These are phyloP conservation scores for Stephania yunnanensis DNA, from an alignment of 164 flowering plant species.

Conservation along the genomic window DNA sequence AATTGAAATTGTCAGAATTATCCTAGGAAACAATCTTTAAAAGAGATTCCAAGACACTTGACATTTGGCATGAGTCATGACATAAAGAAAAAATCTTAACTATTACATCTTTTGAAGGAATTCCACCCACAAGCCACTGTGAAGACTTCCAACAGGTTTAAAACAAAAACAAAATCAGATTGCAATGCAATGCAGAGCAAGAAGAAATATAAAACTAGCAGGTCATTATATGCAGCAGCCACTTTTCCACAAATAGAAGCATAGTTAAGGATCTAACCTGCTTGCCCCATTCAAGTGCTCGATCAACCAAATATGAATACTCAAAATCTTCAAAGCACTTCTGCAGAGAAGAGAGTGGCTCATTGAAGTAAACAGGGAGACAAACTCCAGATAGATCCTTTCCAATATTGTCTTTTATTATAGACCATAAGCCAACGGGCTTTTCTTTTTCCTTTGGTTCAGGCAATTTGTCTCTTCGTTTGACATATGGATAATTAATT, in stretches of 20 bases:
- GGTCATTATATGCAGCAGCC: constrained; percentile 28
- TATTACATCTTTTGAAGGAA: neutral
- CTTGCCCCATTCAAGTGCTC: constrained; percentile 92
- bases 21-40: neutral
- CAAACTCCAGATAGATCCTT: constrained; percentile 98
- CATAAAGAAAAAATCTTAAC: neutral
- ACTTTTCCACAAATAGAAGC: constrained; percentile 26
- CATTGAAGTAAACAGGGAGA: constrained; percentile 97
- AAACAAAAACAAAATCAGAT: neutral
- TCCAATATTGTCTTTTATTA: constrained; percentile 95
- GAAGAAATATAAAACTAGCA: constrained; percentile 15
- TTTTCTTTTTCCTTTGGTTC: constrained; percentile 98
- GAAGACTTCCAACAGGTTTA: neutral
- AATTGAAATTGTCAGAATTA: neutral
- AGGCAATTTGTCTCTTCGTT: constrained; percentile 82
- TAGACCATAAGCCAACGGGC: constrained; percentile 95
- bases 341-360: constrained; percentile 93
- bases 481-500: constrained; percentile 61
- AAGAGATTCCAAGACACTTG: neutral
- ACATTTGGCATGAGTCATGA: neutral
- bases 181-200: neutral
- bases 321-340: constrained; percentile 99
- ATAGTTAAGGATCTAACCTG: constrained; percentile 58
- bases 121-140: neutral
- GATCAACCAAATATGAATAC: constrained; percentile 88